phyloP scores from a whole-genome alignment of 1,284 basidiomycete species.

The Sporisorium graminicola region DNA sequence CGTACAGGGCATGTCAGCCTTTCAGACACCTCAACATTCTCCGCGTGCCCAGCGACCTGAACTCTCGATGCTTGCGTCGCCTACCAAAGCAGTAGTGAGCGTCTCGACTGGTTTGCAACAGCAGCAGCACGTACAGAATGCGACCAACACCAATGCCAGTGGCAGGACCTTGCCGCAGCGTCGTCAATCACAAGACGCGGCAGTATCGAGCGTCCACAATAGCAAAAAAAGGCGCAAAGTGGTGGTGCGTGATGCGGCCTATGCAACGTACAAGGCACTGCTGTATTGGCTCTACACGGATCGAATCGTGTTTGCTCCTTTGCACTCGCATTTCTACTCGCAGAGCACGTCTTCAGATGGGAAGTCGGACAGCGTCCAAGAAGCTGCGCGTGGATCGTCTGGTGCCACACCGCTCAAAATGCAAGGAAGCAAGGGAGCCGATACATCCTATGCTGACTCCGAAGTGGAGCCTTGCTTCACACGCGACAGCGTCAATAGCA shows the following conservation, averaged over 20 bases:
- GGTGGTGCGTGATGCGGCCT: slow-evolving; percentile 81
- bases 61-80: slow-evolving; percentile 3
- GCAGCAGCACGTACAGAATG: not conserved
- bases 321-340: slow-evolving; percentile 76
- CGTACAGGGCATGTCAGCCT: slow-evolving; percentile 37
- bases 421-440: not conserved
- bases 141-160: not conserved
- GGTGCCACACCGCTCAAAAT: slow-evolving; percentile 4
- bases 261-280: slow-evolving; percentile 83
- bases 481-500: not conserved
- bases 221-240: slow-evolving; percentile 48
- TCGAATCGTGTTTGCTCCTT: slow-evolving; percentile 83
- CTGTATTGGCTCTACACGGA: slow-evolving; percentile 90
- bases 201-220: not conserved
- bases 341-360: slow-evolving; percentile 23
- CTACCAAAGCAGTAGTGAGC: not conserved
- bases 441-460: slow-evolving; percentile 9
- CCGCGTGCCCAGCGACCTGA: slow-evolving; percentile 26
- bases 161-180: slow-evolving; percentile 13
- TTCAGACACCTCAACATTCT: slow-evolving; percentile 45
- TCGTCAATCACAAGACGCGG: slow-evolving; percentile 17
- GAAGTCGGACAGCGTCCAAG: not conserved
- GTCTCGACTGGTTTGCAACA: not conserved
- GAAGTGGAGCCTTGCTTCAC: slow-evolving; percentile 6
- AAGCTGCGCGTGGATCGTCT: not conserved